These are phyloP conservation scores for Cryptosporidium viatorum DNA, from an alignment of 169 alveolate genomes.

Conservation along the genomic window DNA sequence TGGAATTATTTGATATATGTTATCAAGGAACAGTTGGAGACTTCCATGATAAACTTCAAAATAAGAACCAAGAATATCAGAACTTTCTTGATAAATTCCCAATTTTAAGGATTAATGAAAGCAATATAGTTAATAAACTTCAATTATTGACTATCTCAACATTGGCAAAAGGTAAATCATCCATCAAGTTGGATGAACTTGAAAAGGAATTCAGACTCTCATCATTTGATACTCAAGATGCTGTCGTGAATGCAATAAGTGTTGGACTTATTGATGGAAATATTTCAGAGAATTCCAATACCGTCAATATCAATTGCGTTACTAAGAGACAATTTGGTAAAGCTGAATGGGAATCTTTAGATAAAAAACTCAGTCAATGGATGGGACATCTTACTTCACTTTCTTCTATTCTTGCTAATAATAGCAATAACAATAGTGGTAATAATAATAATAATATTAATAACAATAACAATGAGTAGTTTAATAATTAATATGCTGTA, in stretches of 20 bases:
- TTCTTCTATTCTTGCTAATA: conserved; percentile 12
- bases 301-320: conserved; percentile 39
- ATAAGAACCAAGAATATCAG: conserved; percentile 15
- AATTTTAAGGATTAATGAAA: neutral
- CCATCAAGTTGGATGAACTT: conserved; percentile 31
- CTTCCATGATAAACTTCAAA: conserved; percentile 22
- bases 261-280: conserved; percentile 64
- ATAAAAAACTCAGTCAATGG: conserved; percentile 48
- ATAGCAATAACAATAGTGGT: neutral
- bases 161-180: conserved; percentile 21
- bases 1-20: conserved; percentile 39
- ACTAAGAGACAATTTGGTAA: conserved; percentile 65
- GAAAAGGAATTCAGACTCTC: conserved; percentile 59
- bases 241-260: conserved; percentile 63
- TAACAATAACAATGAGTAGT: conserved; percentile 1
- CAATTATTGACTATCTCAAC: conserved; percentile 56
- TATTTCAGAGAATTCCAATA: conserved; percentile 39
- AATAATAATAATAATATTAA: neutral
- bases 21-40: conserved; percentile 53
- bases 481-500: neutral
- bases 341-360: conserved; percentile 50
- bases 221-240: conserved; percentile 70
- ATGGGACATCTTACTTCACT: conserved; percentile 19
- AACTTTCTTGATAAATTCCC: neutral
- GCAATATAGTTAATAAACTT: conserved; percentile 42